A percentile compares a stretch with the other conserved stretches of the same genome.
Evolutionary conservation across 2,329 filamentous ascomycete species (phyloP).

Genomic region (Fusarium protoensiforme): DNA sequence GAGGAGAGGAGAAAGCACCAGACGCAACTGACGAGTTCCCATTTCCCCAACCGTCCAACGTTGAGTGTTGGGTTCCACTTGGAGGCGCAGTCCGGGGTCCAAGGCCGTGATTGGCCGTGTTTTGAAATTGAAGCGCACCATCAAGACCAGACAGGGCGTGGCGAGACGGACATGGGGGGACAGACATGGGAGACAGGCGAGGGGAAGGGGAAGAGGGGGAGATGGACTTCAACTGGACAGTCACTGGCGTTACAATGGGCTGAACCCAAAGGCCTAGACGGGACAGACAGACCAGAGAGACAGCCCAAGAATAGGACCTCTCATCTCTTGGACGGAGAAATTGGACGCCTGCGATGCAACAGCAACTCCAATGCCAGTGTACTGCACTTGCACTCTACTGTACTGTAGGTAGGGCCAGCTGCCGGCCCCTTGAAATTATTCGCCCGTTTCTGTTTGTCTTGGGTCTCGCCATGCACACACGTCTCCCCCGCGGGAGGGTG

Average conservation of each 20-base stretch:
- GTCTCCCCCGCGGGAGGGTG: constrained; percentile 4
- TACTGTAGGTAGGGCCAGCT: not conserved
- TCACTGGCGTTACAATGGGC: constrained; percentile 18
- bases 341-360: constrained; percentile 35
- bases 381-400: not conserved
- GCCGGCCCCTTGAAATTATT: constrained; percentile 17
- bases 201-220: not conserved
- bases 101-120: not conserved
- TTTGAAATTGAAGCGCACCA: not conserved
- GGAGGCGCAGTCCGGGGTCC: constrained; percentile 1
- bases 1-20: not conserved
- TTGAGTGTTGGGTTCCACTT: not conserved
- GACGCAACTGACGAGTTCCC: not conserved
- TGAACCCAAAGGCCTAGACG: not conserved
- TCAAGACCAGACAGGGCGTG: not conserved
- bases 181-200: not conserved
- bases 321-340: constrained; percentile 11
- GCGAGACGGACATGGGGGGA: not conserved
- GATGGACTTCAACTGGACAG: not conserved
- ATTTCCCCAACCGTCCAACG: not conserved
- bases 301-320: constrained; percentile 6
- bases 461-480: constrained; percentile 30
- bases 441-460: constrained; percentile 9
- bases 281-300: not conserved
- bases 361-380: constrained; percentile 2